Base-by-base conservation (phyloP, 371 early-diverging fungal genomes). In the Rhizopus arrhizus region DNA sequence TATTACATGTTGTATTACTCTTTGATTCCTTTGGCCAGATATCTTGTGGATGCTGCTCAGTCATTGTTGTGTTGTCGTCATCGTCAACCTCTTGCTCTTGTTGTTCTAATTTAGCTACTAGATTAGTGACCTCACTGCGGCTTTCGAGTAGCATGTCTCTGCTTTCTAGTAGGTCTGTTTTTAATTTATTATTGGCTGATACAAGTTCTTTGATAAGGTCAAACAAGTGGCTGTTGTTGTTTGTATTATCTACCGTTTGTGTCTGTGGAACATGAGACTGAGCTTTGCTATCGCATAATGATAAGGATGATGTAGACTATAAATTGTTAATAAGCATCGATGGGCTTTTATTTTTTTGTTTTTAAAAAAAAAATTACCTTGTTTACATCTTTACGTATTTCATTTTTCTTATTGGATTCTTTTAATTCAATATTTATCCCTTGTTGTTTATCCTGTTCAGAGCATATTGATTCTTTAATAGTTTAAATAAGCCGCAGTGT, bases 171-270 rank as follows among this genome's bases (percentile, higher is more conserved):
- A 80, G 47, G 16, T 80, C 77, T 5, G 56, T 61, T 52, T 77
- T 80, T 31, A 75, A 51, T 51, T 80, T 77, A 51, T 64, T 71
- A 45, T 80, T 77, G 9, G 81, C 72, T 10, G 69, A 69, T 7
- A 72, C 77, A 9, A 80, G 50, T 43, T 80, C 81, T 61, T 75
- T 80, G 35, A 80, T 75, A 22, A 80, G 58, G 0, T 72, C 68
- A 29, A 72, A 53, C 15, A 68, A 60, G 28, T 70, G 61, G 36
- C 64, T 57, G 16, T 55, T 46, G 41, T 57, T 57, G 35, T 65
- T 61, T 43, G 52, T 38, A 38, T 38, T 11, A 38, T 61, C 0
- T 63, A 47, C 12, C 63, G 66, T 32, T 49, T 42, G 5, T 52
- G 51, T 29, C 61, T 42, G 31, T 53, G 42, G 49, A 40, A 29